phyloP scores from a whole-genome alignment of 2,329 filamentous ascomycete species.

The Aureobasidium sp. region DNA sequence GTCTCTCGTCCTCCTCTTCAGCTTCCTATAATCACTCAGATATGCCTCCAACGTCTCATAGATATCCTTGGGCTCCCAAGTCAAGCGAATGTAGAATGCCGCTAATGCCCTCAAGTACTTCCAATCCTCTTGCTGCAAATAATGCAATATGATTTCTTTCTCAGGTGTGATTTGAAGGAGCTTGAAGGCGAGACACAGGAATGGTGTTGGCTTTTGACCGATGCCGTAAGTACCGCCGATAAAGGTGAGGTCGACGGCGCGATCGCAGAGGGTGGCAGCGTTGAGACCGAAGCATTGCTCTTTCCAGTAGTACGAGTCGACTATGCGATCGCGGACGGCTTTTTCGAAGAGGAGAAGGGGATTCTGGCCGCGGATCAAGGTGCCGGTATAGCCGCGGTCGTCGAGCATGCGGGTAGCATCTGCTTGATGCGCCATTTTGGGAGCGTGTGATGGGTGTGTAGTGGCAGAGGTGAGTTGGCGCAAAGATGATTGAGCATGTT shows the following conservation, averaged over 20 bases:
- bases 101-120: constrained; percentile 83
- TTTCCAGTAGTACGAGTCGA: constrained; percentile 96
- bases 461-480: background rate
- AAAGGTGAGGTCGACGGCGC: constrained; percentile 74
- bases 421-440: constrained; percentile 55
- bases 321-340: constrained; percentile 88
- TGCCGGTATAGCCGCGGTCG: constrained; percentile 71
- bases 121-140: constrained; percentile 62
- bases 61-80: constrained; percentile 72
- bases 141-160: constrained; percentile 70
- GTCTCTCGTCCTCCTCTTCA: constrained; percentile 66
- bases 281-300: constrained; percentile 98
- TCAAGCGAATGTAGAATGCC: constrained; percentile 87
- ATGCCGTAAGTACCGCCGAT: constrained; percentile 83
- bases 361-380: constrained; percentile 81
- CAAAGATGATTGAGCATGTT: background rate
- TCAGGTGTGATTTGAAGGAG: constrained; percentile 78
- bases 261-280: constrained; percentile 69
- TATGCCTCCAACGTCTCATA: constrained; percentile 74
- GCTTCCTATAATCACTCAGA: constrained; percentile 72
- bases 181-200: constrained; percentile 92
- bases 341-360: constrained; percentile 95
- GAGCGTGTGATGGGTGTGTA: background rate
- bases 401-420: constrained; percentile 74
- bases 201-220: constrained; percentile 80